Evolutionary conservation across 371 early-diverging fungal genomes (phyloP), one percentile per base, ranked within the genome.

Genomic region (Apophysomyces trapeziformis): DNA sequence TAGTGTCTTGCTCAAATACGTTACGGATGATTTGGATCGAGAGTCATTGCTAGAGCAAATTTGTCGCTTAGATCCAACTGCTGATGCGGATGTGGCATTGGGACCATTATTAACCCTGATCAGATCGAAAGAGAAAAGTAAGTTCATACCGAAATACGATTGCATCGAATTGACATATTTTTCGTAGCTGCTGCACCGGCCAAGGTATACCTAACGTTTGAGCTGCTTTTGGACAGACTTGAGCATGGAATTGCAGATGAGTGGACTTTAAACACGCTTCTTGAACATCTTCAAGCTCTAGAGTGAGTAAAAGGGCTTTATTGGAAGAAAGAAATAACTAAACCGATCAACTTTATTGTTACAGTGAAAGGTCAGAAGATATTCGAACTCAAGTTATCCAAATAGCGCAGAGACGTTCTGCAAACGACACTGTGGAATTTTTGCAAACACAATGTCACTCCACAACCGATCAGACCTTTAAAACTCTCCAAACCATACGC

Each of bases 171-270:
- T 50, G 54, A 50, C 21, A 26, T 26, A 26, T n/a, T 7, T 7
- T 21, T 9, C 16, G 8, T 50, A 50, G 54, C 32, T 50, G 54
- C 11, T n/a, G 21, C 21, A 21, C 54, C 54, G 21, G 54, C 5
- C 16, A 18, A 16, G 21, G 21, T 50, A 11, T 21, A 50, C 21
- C 35, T 50, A 21, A 11, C 6, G 5, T 50, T 50, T 50, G 54
- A 50, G 11, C 54, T 50, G 8, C 5, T 50, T 9, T 50, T 50
- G 54, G 54, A 50, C 9, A 50, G 54, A 50, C 54, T 50, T 50
- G 54, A 50, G 21, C 21, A 50, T 9, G 54, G 54, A 5, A 21
- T 21, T 50, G 21, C 54, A 50, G 54, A 50, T 9, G 54, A 50
- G 13, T 50, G 54, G 54, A 50, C 54, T 21, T 50, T 50, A 50